Conservation (phyloP, 208 protist genomes). For the Leishmania tarentolae region DNA sequence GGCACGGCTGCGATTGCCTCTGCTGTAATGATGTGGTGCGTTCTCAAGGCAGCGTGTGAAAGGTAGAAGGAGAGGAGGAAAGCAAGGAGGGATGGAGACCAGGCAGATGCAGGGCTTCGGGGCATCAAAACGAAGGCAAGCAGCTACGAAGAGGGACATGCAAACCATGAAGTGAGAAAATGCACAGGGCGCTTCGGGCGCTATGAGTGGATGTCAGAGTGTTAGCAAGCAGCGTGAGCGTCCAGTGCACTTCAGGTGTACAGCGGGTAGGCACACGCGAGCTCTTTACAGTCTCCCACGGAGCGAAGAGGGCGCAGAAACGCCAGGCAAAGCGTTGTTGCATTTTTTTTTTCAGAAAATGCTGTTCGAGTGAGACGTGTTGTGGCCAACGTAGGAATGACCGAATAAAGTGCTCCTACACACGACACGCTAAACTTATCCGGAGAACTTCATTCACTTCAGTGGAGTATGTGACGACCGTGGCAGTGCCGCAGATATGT, state of each 20-base stretch:
- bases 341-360: not conserved
- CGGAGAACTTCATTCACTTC: not conserved
- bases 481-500: not conserved
- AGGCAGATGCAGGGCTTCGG: not conserved
- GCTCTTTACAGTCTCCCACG: not conserved
- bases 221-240: not conserved
- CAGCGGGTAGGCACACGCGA: not conserved
- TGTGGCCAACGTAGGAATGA: not conserved
- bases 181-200: not conserved
- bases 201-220: not conserved
- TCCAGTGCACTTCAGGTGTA: not conserved
- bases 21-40: not conserved
- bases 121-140: not conserved
- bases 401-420: not conserved
- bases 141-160: not conserved
- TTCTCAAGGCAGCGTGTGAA: not conserved
- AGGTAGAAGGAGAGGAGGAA: not conserved
- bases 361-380: not conserved
- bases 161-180: not conserved
- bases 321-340: not conserved
- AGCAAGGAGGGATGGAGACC: too few relatives aligned
- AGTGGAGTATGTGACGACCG: not conserved
- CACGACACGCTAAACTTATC: not conserved
- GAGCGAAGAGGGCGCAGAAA: not conserved
- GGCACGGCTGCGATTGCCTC: not conserved